phyloP scores from a whole-genome alignment of 345 rosid species.

The Brassica incana region DNA sequence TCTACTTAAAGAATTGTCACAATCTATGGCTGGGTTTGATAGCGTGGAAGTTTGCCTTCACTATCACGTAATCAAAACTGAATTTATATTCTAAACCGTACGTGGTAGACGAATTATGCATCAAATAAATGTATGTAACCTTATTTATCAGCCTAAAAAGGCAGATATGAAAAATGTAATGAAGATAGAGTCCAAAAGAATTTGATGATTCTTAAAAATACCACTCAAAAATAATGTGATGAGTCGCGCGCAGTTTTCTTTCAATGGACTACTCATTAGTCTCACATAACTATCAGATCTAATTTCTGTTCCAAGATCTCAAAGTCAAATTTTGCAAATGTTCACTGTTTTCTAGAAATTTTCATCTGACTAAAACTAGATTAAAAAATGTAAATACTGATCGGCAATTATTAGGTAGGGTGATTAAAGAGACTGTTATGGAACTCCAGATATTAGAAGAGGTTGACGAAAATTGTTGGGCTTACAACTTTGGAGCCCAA shows the following conservation, averaged over 20 bases:
- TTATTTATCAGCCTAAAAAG: neutral
- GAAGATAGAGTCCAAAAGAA: neutral
- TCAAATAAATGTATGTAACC: neutral
- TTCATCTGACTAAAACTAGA: neutral
- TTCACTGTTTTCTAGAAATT: neutral
- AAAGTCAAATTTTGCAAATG: neutral
- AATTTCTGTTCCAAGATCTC: neutral
- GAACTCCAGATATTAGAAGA: neutral
- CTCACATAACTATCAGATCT: neutral
- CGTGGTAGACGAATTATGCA: neutral
- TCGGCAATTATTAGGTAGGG: neutral
- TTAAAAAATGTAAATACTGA: neutral
- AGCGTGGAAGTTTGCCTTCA: slow-evolving; percentile 7
- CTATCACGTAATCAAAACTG: slow-evolving; percentile 14
- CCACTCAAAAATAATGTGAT: neutral
- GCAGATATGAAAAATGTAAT: neutral
- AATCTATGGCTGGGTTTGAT: neutral
- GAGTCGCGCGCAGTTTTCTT: neutral
- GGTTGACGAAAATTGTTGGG: neutral
- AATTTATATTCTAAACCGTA: neutral
- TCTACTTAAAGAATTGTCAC: slow-evolving; percentile 14
- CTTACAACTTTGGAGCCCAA: neutral
- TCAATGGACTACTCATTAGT: neutral
- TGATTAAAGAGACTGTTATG: neutral
- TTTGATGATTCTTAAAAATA: neutral